Evolutionary conservation across 2,329 filamentous ascomycete genomes (phyloP), one percentile per base, ranked within the genome.

Genomic region (Pseudocercospora eumusae): DNA sequence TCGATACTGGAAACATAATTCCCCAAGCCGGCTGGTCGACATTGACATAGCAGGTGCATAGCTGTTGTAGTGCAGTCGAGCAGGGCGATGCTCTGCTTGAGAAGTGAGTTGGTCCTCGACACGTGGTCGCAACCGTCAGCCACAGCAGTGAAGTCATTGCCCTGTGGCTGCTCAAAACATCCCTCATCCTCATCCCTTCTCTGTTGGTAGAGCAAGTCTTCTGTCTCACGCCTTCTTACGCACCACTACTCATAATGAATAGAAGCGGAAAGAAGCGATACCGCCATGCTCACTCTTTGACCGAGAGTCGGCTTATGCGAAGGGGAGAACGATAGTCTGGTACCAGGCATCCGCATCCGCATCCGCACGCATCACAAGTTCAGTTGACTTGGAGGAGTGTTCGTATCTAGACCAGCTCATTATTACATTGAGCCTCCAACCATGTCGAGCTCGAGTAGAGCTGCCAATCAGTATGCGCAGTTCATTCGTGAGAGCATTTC

Each of bases 401-500:
- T 47, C 44, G 21, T 47, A 23, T 23, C 23, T 47, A 20, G 44
- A n/a, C n/a, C n/a, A n/a, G n/a, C n/a, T n/a, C n/a, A n/a, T n/a
- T n/a, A n/a, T 36, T 36, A 36, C 33, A 36, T 36, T 13, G 36
- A 27, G 21, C 25, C 11, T 54, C 20, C 47, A 49, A 57, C 47
- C 15, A 60, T 56, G 52, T 44, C 61, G 50, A 54, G 42, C 61
- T 63, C 54, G 3, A 54, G 28, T 13, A 33, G 28, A 40, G 49
- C 62, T 47, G 54, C 57, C 62, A 57, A 56, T 56, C 49, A 28
- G 21, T 52, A 52, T 18, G 40, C 52, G 52, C 75, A 76, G 63
- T 81, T 80, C 69, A 77, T 79, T 53, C 75, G 79, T 55, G 75
- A 80, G 65, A 73, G 80, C 23, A 68, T 73, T 28, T 63, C 67